Percentiles rank a stretch among this genome's conserved stretches.
Evolutionary conservation across 1,139 yeast species (phyloP).

Genomic region (Torulaspora pretoriensis): DNA sequence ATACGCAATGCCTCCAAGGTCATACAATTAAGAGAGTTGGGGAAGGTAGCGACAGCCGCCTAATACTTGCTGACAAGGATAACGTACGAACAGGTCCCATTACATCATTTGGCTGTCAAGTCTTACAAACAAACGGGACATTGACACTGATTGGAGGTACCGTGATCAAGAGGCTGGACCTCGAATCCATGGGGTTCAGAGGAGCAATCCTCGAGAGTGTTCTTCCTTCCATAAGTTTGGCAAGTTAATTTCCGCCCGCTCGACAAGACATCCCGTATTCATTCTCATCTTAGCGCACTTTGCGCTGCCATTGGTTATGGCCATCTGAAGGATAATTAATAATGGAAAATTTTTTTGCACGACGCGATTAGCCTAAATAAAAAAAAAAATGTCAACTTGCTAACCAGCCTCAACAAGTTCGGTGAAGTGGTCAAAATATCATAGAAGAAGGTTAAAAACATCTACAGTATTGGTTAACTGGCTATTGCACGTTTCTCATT

Average conservation of each 20-base stretch:
- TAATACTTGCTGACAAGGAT: constrained; percentile 3
- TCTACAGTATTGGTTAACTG: not conserved
- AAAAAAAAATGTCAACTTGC: constrained; percentile 7
- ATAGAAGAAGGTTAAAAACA: not conserved
- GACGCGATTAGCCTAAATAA: constrained; percentile 9
- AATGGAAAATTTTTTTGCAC: constrained; percentile 9
- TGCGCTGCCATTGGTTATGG: not conserved
- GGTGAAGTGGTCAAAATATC: not conserved
- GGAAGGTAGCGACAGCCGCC: constrained; percentile 5
- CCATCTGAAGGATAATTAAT: not conserved
- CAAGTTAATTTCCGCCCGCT: constrained; percentile 9
- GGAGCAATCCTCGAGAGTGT: constrained; percentile 28
- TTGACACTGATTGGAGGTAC: constrained; percentile 28
- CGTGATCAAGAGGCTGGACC: constrained; percentile 13
- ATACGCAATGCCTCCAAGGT: constrained; percentile 23
- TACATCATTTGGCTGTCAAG: constrained; percentile 19
- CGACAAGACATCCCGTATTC: not conserved
- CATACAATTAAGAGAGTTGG: constrained; percentile 2
- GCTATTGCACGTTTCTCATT: not conserved
- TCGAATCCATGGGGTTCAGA: constrained; percentile 21
- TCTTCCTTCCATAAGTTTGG: constrained; percentile 24
- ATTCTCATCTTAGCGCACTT: not conserved
- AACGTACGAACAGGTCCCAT: constrained; percentile 9
- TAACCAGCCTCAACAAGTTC: constrained; percentile 1
- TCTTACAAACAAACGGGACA: constrained; percentile 24